Evolutionary conservation across 495 filamentous ascomycete species (phyloP).

Genomic region (Penicillium silybi): DNA sequence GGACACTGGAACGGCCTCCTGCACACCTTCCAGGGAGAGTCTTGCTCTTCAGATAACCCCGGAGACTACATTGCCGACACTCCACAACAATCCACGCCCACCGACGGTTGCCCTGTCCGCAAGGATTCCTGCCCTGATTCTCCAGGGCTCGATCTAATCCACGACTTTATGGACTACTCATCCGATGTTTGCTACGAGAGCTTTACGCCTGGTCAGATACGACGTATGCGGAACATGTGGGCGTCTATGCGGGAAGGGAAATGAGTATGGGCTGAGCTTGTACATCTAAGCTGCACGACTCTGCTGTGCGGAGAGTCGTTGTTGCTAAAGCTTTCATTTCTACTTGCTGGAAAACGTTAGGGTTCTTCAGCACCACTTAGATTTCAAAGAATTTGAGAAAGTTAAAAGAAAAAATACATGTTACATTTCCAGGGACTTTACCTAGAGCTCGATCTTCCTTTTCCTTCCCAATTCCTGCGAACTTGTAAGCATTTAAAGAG

Average conservation of each 20-base stretch:
- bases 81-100: slow-evolving; percentile 44
- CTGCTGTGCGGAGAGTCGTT: neutral
- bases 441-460: neutral
- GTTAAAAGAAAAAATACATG: neutral
- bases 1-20: slow-evolving; percentile 58
- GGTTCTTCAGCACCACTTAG: neutral
- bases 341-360: neutral
- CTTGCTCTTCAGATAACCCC: slow-evolving; percentile 33
- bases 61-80: slow-evolving; percentile 55
- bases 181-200: slow-evolving; percentile 51
- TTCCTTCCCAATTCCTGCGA: neutral
- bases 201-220: slow-evolving; percentile 42
- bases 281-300: neutral
- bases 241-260: slow-evolving; percentile 38
- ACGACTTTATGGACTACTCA: slow-evolving; percentile 56
- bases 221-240: slow-evolving; percentile 48
- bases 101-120: slow-evolving; percentile 44
- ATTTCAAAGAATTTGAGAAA: neutral
- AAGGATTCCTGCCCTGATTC: slow-evolving; percentile 47
- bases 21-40: slow-evolving; percentile 53
- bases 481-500: neutral
- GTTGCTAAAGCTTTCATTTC: neutral
- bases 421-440: neutral
- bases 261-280: slow-evolving; percentile 9
- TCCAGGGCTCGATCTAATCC: slow-evolving; percentile 45